Conservation (phyloP, 2,329 filamentous ascomycete species). For the Arthrobotrys megalospora region DNA sequence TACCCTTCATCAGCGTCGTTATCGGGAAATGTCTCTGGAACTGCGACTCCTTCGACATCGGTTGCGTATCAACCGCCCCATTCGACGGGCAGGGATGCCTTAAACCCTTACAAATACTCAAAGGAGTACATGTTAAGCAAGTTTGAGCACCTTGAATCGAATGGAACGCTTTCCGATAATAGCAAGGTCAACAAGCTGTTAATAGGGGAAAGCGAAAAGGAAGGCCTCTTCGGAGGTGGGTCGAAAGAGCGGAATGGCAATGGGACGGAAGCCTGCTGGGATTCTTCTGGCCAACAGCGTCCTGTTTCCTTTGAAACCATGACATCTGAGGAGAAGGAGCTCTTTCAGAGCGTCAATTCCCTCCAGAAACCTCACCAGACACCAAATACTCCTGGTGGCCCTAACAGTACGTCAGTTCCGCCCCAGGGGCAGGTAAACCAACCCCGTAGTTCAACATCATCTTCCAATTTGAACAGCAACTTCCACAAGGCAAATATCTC, state of each 20-base stretch:
- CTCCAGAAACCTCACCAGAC: conserved; percentile 39
- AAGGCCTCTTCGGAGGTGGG: conserved; percentile 67
- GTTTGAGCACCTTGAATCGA: conserved; percentile 62
- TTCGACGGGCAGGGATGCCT: conserved; percentile 57
- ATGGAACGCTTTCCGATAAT: conserved; percentile 37
- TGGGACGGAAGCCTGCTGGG: conserved; percentile 56
- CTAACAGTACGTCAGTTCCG: conserved; percentile 56
- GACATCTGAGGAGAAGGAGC: conserved; percentile 74
- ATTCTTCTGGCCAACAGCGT: conserved; percentile 40
- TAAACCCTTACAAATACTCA: conserved; percentile 62
- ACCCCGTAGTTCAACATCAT: conserved; percentile 45
- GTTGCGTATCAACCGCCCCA: conserved; percentile 63
- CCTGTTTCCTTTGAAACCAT: conserved; percentile 48
- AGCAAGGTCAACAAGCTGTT: conserved; percentile 73
- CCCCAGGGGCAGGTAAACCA: conserved; percentile 39
- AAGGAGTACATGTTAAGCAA: conserved; percentile 64
- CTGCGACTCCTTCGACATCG: conserved; percentile 63
- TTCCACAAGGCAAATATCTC: conserved; percentile 61
- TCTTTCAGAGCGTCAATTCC: conserved; percentile 66
- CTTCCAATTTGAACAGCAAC: conserved; percentile 53
- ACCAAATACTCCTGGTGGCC: conserved; percentile 38
- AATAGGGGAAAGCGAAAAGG: conserved; percentile 84
- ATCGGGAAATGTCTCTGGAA: conserved; percentile 36
- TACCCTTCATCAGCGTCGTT: conserved; percentile 53
- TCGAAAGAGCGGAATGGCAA: conserved; percentile 54